Percentiles rank a stretch among this genome's conserved stretches.
These are phyloP conservation scores for Cercospora zeae-maydis DNA, from an alignment of 2,329 filamentous ascomycete genomes.

Conservation along the genomic window DNA sequence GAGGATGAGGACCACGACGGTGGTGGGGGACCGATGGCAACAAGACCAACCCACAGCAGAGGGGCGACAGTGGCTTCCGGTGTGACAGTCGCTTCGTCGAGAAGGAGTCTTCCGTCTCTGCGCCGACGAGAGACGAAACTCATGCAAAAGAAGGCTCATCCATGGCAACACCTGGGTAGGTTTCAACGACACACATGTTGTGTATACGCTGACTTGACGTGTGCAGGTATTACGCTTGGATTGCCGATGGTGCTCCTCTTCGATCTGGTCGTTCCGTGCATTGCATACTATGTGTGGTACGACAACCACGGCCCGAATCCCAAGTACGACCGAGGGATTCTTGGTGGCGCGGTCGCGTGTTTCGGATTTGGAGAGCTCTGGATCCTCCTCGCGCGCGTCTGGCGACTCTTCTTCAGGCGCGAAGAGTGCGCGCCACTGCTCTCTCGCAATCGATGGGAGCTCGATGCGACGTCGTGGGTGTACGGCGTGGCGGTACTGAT, in stretches of 20 bases:
- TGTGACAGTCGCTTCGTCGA: slow-evolving; percentile 16
- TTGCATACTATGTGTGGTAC: slow-evolving; percentile 36
- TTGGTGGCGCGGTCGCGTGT: slow-evolving; percentile 31
- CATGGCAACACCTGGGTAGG: slow-evolving; percentile 29
- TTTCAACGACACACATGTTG: neutral
- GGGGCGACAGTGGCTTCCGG: slow-evolving; percentile 19
- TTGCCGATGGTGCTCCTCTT: slow-evolving; percentile 33
- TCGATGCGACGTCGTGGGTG: slow-evolving; percentile 36
- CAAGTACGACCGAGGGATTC: slow-evolving; percentile 31
- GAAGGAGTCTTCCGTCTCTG: slow-evolving; percentile 25
- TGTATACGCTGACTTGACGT: slow-evolving; percentile 1
- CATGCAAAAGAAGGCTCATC: slow-evolving; percentile 29
- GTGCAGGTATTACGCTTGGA: slow-evolving; percentile 32
- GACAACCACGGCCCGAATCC: slow-evolving; percentile 23
- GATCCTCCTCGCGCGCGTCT: slow-evolving; percentile 32
- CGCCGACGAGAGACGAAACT: slow-evolving; percentile 28
- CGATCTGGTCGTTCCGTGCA: slow-evolving; percentile 33
- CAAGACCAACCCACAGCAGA: slow-evolving; percentile 18
- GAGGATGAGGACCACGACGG: slow-evolving; percentile 12
- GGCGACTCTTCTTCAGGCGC: slow-evolving; percentile 27
- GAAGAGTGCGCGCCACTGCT: slow-evolving; percentile 34
- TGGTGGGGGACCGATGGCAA: neutral
- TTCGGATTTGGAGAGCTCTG: slow-evolving; percentile 36
- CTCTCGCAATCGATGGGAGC: slow-evolving; percentile 30
- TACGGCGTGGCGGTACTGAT: slow-evolving; percentile 33